These are phyloP conservation scores for Scedosporium apiospermum DNA, from an alignment of 2,329 filamentous ascomycete genomes.

Conservation along the genomic window DNA sequence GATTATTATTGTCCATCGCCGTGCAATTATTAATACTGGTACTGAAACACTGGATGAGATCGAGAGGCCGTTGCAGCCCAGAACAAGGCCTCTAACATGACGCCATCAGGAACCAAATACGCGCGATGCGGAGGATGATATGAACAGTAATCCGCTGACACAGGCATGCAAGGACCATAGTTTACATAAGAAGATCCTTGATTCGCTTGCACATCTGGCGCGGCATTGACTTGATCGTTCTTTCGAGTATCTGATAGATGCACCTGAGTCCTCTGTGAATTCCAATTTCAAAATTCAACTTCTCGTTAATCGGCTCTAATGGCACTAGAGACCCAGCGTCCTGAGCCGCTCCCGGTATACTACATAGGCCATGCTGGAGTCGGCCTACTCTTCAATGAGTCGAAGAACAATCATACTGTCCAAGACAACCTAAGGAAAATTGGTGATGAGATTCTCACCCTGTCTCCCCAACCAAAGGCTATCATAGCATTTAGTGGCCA, in stretches of 20 bases:
- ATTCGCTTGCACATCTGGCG: not conserved
- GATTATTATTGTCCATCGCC: not conserved
- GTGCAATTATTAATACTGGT: not conserved
- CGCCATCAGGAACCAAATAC: not conserved
- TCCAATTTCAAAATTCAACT: not conserved
- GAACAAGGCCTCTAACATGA: not conserved
- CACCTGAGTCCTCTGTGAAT: not conserved
- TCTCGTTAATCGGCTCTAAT: not conserved
- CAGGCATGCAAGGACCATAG: not conserved
- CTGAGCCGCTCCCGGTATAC: not conserved
- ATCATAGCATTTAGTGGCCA: not conserved
- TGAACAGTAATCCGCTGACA: not conserved
- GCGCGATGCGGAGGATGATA: not conserved
- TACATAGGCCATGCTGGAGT: conserved; percentile 1
- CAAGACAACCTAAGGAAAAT: not conserved
- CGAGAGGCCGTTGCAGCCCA: not conserved
- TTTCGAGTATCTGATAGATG: not conserved
- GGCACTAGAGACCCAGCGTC: not conserved
- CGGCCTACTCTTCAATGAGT: not conserved
- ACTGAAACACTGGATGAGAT: not conserved
- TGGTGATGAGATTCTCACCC: not conserved
- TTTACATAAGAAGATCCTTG: not conserved
- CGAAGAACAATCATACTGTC: not conserved
- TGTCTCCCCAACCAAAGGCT: not conserved
- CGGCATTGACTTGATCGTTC: not conserved